Base-by-base conservation (phyloP, 2,329 filamentous ascomycete genomes). In the Phialophora macrospora region DNA sequence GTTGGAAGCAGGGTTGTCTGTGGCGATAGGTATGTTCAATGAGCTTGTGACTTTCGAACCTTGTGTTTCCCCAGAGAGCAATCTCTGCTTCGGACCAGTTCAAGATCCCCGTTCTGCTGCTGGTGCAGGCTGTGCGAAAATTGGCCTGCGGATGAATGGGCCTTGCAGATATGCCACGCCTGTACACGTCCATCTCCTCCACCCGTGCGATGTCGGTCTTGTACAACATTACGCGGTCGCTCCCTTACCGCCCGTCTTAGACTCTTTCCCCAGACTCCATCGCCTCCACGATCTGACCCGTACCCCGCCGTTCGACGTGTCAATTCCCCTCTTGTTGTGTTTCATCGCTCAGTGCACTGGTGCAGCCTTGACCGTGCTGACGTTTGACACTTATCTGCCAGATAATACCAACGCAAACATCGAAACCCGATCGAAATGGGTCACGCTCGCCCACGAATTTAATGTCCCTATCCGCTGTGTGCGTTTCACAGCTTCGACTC, bases 331-430 rank as follows among this genome's bases (percentile, higher is more conserved):
- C 9, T 22, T 32, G n/a, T 28, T 9, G 7, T 59, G 30, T 20
- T 11, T 22, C 30, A 8, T 28, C 4, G 17, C 46, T 22, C 44
- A 59, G n/a, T 22, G 44, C 56, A 32, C 30, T 8, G 6, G 17
- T 28, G 41, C 28, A 34, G 28, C 12, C 58, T 28, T 9, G 32
- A 38, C 26, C 30, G n/a, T 66, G 61, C 48, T 64, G 14, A 64
- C 56, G n/a, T 14, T 34, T 58, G 32, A 22, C 9, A 14, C 28
- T 41, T 26, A 22, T 58, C 14, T 64, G 59, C 62, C 62, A 95
- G 95, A 99, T 78, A 98, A 97, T 77, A 98, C 95, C n/a, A 99
- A 99, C 75, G 87, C 93, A 32, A 90, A 96, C 78, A 76, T 83
- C 11, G 89, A 91, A 60, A 92, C 89, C 26, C 85, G 95, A 70